phyloP scores from a whole-genome alignment of 2,329 filamentous ascomycete species.

The Aspergillus pseudoviridinutans region DNA sequence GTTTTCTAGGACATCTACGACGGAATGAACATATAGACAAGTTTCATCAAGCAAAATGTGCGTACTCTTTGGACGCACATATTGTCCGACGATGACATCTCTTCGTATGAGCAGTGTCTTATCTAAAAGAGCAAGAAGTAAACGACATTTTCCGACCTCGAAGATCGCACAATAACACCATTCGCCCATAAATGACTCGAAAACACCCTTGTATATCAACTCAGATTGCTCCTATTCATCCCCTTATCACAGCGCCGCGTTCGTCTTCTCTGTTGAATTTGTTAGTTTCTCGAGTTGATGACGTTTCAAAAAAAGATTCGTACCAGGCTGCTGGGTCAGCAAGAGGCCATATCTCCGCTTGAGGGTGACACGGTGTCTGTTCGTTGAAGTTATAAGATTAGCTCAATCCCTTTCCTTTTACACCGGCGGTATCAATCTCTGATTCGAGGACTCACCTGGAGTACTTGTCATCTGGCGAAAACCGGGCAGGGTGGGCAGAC shows the following conservation, averaged over 20 bases:
- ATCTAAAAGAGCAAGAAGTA: conserved; percentile 8
- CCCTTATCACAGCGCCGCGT: conserved; percentile 28
- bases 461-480: conserved; percentile 98
- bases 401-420: not conserved
- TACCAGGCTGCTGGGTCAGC: conserved; percentile 69
- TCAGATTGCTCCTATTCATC: conserved; percentile 9
- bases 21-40: not conserved
- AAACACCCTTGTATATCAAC: conserved; percentile 24
- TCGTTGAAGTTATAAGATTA: conserved; percentile 4
- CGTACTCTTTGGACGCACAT: not conserved
- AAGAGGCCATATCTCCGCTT: conserved; percentile 91
- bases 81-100: not conserved
- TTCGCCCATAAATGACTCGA: conserved; percentile 32
- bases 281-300: conserved; percentile 5
- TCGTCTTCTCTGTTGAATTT: conserved; percentile 23
- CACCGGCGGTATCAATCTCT: not conserved
- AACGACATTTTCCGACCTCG: conserved; percentile 21
- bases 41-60: not conserved
- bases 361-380: conserved; percentile 83
- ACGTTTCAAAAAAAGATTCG: conserved; percentile 13
- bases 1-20: conserved; percentile 12
- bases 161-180: conserved; percentile 35
- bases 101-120: not conserved
- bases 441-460: conserved; percentile 55
- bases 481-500: conserved; percentile 91